Percentiles rank a stretch among this genome's conserved stretches.
These are phyloP conservation scores for Puccinia novopanici DNA, from an alignment of 1,284 basidiomycete species.

Conservation along the genomic window DNA sequence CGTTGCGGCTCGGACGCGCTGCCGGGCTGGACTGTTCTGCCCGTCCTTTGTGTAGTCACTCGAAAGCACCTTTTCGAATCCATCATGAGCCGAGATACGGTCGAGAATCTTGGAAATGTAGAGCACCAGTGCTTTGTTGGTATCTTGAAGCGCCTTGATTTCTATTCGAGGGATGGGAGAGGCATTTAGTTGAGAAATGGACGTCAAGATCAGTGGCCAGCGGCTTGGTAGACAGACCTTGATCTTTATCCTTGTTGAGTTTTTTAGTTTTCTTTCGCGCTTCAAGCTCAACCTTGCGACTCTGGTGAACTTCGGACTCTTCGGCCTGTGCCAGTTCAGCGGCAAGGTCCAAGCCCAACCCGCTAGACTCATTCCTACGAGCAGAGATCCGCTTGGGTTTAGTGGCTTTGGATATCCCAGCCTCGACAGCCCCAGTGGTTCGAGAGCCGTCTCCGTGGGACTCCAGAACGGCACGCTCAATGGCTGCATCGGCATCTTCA, in stretches of 20 bases:
- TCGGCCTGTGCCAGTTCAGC: conserved; percentile 85
- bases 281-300: conserved; percentile 50
- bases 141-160: conserved; percentile 85
- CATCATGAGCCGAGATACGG: conserved; percentile 87
- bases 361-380: conserved; percentile 75
- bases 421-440: conserved; percentile 46
- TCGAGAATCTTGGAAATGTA: conserved; percentile 96
- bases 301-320: conserved; percentile 72
- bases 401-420: conserved; percentile 29
- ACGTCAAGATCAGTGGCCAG: too few species aligned
- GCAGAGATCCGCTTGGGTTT: conserved; percentile 68
- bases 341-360: conserved; percentile 82
- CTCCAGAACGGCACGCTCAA: conserved; percentile 42
- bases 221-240: conserved; percentile 51
- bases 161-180: conserved; percentile 62
- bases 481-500: conserved; percentile 37
- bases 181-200: too few species aligned
- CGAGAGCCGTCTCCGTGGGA: conserved; percentile 48
- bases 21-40: conserved; percentile 60
- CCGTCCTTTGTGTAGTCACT: conserved; percentile 68
- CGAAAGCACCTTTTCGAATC: conserved; percentile 88
- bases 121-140: conserved; percentile 86
- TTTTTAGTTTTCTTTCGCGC: conserved; percentile 53
- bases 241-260: conserved; percentile 55
- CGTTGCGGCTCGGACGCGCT: conserved; percentile 61